phyloP scores from a whole-genome alignment of 2,329 filamentous ascomycete genomes.

The Alternaria alternata region DNA sequence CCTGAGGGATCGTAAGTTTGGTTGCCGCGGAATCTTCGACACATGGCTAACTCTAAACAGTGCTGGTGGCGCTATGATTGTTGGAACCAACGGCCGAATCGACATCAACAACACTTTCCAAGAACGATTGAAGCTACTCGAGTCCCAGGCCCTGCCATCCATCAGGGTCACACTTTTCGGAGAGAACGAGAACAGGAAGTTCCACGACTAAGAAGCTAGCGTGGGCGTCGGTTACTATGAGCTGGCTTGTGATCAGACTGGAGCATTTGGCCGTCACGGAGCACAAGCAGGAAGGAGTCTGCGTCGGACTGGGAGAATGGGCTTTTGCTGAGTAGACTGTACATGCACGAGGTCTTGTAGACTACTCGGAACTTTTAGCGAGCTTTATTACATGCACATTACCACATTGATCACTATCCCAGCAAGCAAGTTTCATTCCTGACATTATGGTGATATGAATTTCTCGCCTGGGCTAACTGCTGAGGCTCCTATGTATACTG shows the following conservation, averaged over 20 bases:
- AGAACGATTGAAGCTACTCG: constrained; percentile 83
- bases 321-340: constrained; percentile 10
- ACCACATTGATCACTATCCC: neutral
- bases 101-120: constrained; percentile 99
- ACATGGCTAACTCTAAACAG: constrained; percentile 57
- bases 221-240: neutral
- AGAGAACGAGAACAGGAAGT: constrained; percentile 93
- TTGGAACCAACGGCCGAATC: constrained; percentile 89
- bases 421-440: neutral
- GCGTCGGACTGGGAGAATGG: neutral
- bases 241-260: neutral
- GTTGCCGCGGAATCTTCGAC: accelerated
- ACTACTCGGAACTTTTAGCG: constrained; percentile 24
- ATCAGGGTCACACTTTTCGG: constrained; percentile 90
- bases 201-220: constrained; percentile 74
- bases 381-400: constrained; percentile 19
- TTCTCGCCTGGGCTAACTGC: neutral
- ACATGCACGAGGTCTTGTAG: constrained; percentile 18
- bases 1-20: constrained; percentile 80
- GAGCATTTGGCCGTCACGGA: neutral
- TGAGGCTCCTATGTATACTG: neutral
- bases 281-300: neutral
- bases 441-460: neutral
- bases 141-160: constrained; percentile 82
- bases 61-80: constrained; percentile 80